Evolutionary conservation across 2,329 filamentous ascomycete genomes (phyloP).

Genomic region (Aureobasidium sp.): DNA sequence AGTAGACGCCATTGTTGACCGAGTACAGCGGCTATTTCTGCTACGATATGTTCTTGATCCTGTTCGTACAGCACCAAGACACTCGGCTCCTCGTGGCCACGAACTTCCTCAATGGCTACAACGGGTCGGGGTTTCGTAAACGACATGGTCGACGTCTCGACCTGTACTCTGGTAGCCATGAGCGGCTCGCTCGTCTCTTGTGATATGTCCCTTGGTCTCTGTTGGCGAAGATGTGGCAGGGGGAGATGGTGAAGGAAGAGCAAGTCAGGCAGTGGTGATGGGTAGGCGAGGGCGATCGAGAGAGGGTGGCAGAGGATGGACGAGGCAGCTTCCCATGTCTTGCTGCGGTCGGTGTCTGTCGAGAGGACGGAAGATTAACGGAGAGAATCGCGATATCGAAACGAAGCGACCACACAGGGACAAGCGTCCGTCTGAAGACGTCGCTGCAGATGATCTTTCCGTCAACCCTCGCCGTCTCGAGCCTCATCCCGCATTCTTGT

Average conservation of each 20-base stretch:
- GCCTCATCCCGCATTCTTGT: constrained; percentile 8
- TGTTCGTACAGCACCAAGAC: constrained; percentile 57
- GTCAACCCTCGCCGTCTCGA: neutral
- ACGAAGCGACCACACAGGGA: constrained; percentile 1
- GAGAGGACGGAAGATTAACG: constrained; percentile 14
- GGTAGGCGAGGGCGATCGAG: neutral
- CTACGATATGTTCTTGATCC: constrained; percentile 67
- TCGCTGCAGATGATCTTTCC: constrained; percentile 4
- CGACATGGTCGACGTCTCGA: constrained; percentile 16
- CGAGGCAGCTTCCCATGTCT: constrained; percentile 1
- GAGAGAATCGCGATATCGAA: constrained; percentile 7
- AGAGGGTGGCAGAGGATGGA: neutral
- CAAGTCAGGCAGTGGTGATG: neutral
- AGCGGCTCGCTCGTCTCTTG: neutral
- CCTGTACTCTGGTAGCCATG: constrained; percentile 19
- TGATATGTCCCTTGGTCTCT: neutral
- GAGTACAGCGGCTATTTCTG: constrained; percentile 69
- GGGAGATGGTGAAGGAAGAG: neutral
- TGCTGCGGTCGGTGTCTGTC: constrained; percentile 1
- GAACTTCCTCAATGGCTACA: constrained; percentile 28
- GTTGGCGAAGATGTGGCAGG: neutral
- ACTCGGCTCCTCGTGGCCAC: constrained; percentile 32
- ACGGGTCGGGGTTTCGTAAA: constrained; percentile 16
- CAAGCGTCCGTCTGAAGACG: neutral
- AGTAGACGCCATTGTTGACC: constrained; percentile 64